phyloP scores from a whole-genome alignment of 1,139 yeast species.

The Pichia sp. region DNA sequence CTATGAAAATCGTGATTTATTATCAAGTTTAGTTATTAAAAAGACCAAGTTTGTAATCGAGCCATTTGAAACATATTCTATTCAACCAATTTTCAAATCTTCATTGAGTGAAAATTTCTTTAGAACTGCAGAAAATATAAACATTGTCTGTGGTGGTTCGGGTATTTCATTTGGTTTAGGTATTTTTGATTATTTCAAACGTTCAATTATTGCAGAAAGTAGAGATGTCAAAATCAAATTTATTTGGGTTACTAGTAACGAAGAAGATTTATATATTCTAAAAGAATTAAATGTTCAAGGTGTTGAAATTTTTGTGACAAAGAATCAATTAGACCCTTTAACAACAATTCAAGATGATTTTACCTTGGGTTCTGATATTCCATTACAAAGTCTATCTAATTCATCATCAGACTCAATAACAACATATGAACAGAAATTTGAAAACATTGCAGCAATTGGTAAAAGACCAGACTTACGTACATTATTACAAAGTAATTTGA shows the following conservation, averaged over 20 bases:
- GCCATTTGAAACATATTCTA: conserved; percentile 34
- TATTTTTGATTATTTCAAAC: conserved; percentile 37
- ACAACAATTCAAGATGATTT: conserved; percentile 2
- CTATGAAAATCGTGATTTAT: conserved; percentile 36
- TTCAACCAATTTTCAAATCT: conserved; percentile 29
- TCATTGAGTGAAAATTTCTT: conserved; percentile 35
- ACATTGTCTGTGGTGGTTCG: conserved; percentile 76
- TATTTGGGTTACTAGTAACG: conserved; percentile 49
- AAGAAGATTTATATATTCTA: conserved; percentile 39
- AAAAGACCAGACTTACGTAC: conserved; percentile 34
- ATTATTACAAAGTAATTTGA: conserved; percentile 28
- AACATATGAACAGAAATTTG: conserved; percentile 6
- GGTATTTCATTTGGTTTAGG: conserved; percentile 79
- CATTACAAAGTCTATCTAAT: conserved; percentile 3
- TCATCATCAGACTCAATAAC: conserved; percentile 7
- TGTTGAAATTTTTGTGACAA: conserved; percentile 34
- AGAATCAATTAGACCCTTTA: conserved; percentile 12
- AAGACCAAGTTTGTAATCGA: conserved; percentile 29
- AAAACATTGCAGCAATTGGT: conserved; percentile 9
- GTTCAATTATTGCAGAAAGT: conserved; percentile 16
- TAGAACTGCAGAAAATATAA: conserved; percentile 44
- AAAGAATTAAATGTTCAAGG: conserved; percentile 30
- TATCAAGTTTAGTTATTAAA: conserved; percentile 33
- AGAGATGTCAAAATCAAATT: conserved; percentile 27
- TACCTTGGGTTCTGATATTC: conserved; percentile 1